Evolutionary conservation across 192 early-diverging fungal genomes (phyloP), one percentile per base, ranked within the genome.

Genomic region (Coemansia sp.): DNA sequence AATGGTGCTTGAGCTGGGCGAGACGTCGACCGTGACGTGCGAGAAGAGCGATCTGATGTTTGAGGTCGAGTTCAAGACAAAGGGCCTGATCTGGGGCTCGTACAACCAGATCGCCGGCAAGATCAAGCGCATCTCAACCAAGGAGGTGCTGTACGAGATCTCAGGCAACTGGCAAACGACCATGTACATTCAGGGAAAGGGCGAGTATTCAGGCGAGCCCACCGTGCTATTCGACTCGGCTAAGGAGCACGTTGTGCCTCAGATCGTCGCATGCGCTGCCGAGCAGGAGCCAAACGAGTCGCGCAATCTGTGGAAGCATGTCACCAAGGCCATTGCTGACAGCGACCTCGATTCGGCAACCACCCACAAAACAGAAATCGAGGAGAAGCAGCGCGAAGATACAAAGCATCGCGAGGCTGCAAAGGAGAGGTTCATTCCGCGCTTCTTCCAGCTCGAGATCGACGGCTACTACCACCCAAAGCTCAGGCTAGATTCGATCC

Each of bases 1-100:
- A 29, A 96, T 97, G 95, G 87, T 91, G 39, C 75, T 97, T 53
- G 95, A 97, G 74, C 82, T 96, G 39, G 95, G 93, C 42, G 95
- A 97, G 75, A 79, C 75, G n/a, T 89, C 89, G 4, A 81, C 82
- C 0, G 85, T 96, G 12, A 82, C 75, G 28, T 95, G 94, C 72
- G 62, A 80, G 34, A 84, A 93, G 63, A 84, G 82, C 63, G 91
- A 93, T 64, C 84, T 95, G 63, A 68, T 87, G 39, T 93, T 91
- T 57, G 88, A 92, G 61, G 81, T 97, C 35, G 94, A 96, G 49
- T 97, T 96, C 69, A 91, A 92, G 74, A 89, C 89, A 37, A 96
- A 95, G 86, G 93, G 92, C 82, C 8, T 67, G 15, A 39, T 81
- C 58, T 68, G 70, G 65, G 93, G 92, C 18, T 63, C 85, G 9